Evolutionary conservation across 257 asterid species (phyloP), one percentile per base, ranked within the genome.

Genomic region (Ocimum tenuiflorum): DNA sequence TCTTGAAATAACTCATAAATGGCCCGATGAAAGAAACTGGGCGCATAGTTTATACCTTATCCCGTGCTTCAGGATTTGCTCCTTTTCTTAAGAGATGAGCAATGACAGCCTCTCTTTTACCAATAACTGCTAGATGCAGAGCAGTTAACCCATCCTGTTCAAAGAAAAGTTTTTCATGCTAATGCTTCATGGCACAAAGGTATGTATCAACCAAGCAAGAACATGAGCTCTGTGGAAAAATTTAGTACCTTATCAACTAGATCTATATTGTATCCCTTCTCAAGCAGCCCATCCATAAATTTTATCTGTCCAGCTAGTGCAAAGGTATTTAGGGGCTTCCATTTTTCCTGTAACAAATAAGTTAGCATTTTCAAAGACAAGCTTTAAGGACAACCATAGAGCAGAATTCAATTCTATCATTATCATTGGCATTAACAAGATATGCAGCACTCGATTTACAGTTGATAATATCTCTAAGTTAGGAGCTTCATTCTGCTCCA

Each of bases 61-160:
- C 98, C 66, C 73, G 81, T 14, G 79, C 87, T 70, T 87, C 86
- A 60, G 95, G 91, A 33, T 85, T 84, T 63, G 97, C 95, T 47
- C 95, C 94, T 85, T 76, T 92, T 67, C 97, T 77, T 70, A 92
- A 83, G 74, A 92, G 97, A 70, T 92, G 98, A 82, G 97, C 89
- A 19, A 87, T 87, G 54, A 87, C 95, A 22, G 98, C 82, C 77
- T 89, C 98, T 67, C 80, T 89, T 84, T 89, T 92, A 46, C 98
- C 89, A 36, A 87, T 81, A 35, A 84, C 84, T 3, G 98, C 96
- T 49, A 74, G 79, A 81, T 92, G 97, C 75, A 92, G 86, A 17
- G 98, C 94, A n/a, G 96, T 92, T 48, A 72, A 68, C 11, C 98
- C 96, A 56, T 89, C 97, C 98, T 92, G 88, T 42, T 35, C 68